Base-by-base conservation (phyloP, 2,329 filamentous ascomycete species). In the Fusarium sp. region DNA sequence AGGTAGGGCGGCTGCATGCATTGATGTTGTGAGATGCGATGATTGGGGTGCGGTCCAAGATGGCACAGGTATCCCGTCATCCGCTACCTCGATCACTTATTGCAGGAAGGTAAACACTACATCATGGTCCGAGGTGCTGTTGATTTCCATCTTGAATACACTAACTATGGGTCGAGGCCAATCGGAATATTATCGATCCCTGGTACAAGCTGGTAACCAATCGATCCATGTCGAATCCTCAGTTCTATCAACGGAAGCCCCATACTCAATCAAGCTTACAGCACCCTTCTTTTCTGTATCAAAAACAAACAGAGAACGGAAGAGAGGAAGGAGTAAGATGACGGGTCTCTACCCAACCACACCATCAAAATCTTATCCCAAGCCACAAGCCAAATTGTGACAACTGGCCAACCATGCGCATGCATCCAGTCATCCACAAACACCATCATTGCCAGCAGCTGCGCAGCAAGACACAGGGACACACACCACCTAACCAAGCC, bases 111-210 rank as follows among this genome's bases (percentile, higher is more conserved):
- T 15, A 47, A 47, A 29, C 10, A 15, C 45, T 59, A 57, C 56
- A 57, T 57, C 67, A 71, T 68, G 52, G 50, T 20, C 18, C 7
- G 40, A 24, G 42, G 16, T 50, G 45, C 9, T 59, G 51, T 71
- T 22, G 25, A 46, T 50, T 43, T 45, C 16, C 42, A 54, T 44
- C 29, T 61, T 20, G 57, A 56, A 52, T 11, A 29, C n/a, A 12
- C 18, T 38, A 38, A n/a, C 32, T 20, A 43, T 18, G 25, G n/a
- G 18, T 42, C 44, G n/a, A 59, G 34, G 27, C 64, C 64, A 71
- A 71, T 69, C 68, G 68, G 68, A 72, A 52, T 22, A 72, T 71
- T 71, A 69, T 61, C 51, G 55, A 69, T 62, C 42, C 51, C 34
- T 54, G 38, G 30, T 45, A 25, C 40, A 47, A 45, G 58, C 45